A percentile compares a stretch with the other conserved stretches of the same genome.
Conservation (phyloP, 805 yeast species). For the Sugiyamaella marilandica region DNA sequence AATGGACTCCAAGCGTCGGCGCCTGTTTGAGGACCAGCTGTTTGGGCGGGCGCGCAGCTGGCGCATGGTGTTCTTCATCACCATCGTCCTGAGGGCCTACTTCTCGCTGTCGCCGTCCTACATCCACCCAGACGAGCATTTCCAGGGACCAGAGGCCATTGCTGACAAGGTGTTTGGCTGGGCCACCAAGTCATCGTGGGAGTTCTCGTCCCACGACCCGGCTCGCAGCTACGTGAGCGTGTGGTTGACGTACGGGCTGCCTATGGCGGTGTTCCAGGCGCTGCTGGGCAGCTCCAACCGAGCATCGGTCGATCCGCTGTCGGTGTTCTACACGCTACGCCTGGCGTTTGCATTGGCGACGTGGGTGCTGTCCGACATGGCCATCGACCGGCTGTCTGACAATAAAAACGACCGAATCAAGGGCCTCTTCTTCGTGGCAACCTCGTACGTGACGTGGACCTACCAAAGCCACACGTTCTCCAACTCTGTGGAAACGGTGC, state of each 20-base stretch:
- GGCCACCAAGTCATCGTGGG: constrained; percentile 71
- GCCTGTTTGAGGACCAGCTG: constrained; percentile 1
- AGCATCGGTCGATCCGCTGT: constrained; percentile 39
- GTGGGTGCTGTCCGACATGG: constrained; percentile 37
- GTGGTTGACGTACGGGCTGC: constrained; percentile 59
- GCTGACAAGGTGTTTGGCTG: constrained; percentile 43
- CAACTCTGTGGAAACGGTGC: constrained; percentile 65
- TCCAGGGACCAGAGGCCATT: constrained; percentile 80
- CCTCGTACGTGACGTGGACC: constrained; percentile 67
- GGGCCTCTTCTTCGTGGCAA: constrained; percentile 39
- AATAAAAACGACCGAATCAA: constrained; percentile 45
- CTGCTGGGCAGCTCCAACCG: constrained; percentile 22
- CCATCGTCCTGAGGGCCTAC: constrained; percentile 47
- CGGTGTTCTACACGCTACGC: constrained; percentile 51
- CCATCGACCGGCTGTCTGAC: constrained; percentile 44
- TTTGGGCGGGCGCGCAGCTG: constrained; percentile 32
- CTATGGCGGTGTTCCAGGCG: constrained; percentile 44
- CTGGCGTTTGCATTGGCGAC: constrained; percentile 41
- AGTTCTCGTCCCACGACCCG: constrained; percentile 52
- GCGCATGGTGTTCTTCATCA: constrained; percentile 44
- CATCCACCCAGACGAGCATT: constrained; percentile 97
- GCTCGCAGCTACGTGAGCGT: constrained; percentile 71
- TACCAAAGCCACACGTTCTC: constrained; percentile 86
- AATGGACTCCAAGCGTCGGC: background rate
- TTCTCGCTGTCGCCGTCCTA: constrained; percentile 71